These are phyloP conservation scores for Babesia sp. DNA, from an alignment of 169 alveolate genomes.

Conservation along the genomic window DNA sequence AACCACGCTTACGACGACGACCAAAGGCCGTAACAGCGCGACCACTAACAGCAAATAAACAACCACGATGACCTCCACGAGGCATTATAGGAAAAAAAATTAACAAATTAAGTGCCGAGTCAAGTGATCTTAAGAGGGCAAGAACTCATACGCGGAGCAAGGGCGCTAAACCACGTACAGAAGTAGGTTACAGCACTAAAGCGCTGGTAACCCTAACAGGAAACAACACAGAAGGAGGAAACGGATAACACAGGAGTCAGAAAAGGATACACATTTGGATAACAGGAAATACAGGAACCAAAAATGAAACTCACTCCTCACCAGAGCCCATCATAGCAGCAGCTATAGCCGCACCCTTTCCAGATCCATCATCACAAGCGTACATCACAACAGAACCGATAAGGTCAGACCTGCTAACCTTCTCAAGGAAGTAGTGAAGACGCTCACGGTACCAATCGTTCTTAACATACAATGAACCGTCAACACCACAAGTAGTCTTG, in stretches of 20 bases:
- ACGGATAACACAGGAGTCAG: too few species aligned
- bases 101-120: too few species aligned
- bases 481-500: conserved; percentile 78
- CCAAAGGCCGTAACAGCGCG: conserved; percentile 68
- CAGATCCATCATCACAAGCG: conserved; percentile 87
- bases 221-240: too few species aligned
- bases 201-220: too few species aligned
- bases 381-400: conserved; percentile 66
- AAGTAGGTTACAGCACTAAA: too few species aligned
- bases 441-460: conserved; percentile 81
- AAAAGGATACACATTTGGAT: too few species aligned
- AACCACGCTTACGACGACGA: conserved; percentile 70
- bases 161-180: too few species aligned
- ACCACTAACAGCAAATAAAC: conserved; percentile 76
- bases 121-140: too few species aligned
- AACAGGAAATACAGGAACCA: too few species aligned
- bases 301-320: too few species aligned
- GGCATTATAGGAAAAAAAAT: too few species aligned
- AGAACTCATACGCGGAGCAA: too few species aligned
- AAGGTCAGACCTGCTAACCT: conserved; percentile 71
- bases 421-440: conserved; percentile 66
- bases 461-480: conserved; percentile 83
- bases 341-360: conserved; percentile 89
- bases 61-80: conserved; percentile 61
- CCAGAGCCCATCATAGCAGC: conserved; percentile 76